phyloP scores from a whole-genome alignment of 2,329 filamentous ascomycete genomes.

The Trichoderma pleuroti region DNA sequence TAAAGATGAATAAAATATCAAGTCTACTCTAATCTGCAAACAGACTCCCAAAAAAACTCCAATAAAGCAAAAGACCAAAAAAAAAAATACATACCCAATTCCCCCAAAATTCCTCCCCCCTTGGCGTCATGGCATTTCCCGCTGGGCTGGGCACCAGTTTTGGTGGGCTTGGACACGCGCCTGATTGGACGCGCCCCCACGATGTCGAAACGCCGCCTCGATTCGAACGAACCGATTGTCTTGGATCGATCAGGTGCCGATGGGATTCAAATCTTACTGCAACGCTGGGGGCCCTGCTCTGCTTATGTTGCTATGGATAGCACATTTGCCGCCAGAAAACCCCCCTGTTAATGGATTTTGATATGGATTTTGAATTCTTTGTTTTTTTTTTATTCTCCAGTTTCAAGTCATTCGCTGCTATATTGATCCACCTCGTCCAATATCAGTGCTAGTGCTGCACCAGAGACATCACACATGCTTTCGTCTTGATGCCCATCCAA shows the following conservation, averaged over 20 bases:
- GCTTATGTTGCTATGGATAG: not conserved
- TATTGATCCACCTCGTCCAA: too few relatives aligned
- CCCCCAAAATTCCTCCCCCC: not conserved
- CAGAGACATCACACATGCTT: not conserved
- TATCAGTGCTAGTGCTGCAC: not conserved
- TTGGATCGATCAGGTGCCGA: conserved; percentile 7
- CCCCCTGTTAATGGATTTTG: not conserved
- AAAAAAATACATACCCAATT: not conserved
- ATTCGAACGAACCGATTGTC: not conserved
- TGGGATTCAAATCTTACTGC: not conserved
- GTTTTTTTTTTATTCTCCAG: not conserved
- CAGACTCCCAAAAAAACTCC: not conserved
- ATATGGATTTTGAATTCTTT: not conserved
- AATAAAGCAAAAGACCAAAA: not conserved
- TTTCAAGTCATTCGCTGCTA: not conserved
- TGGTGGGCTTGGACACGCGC: conserved; percentile 10
- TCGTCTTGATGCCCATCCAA: not conserved
- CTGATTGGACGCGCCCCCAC: conserved; percentile 25
- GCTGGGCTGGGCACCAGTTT: not conserved
- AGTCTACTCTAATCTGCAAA: not conserved
- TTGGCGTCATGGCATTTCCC: not conserved
- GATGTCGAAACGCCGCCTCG: conserved; percentile 4
- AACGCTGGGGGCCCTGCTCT: not conserved
- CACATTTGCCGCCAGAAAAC: not conserved
- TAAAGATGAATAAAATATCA: not conserved